Conservation (phyloP, 1,284 basidiomycete species). For the Ceratobasidium sp. region DNA sequence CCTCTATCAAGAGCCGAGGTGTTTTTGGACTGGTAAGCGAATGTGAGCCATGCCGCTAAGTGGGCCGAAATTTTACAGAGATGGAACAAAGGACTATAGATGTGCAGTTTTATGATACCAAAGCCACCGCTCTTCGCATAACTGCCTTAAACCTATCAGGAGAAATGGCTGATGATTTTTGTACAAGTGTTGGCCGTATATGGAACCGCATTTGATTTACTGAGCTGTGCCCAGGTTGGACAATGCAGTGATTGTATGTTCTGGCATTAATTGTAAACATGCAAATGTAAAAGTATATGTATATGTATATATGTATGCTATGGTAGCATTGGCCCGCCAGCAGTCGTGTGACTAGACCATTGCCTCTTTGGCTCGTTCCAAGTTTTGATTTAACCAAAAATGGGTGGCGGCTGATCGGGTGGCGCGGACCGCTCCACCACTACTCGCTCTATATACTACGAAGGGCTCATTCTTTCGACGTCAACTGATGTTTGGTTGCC, state of each 20-base stretch:
- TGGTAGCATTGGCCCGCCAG: too few relatives aligned
- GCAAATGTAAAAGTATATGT: too few relatives aligned
- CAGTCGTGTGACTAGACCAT: too few relatives aligned
- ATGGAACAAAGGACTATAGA: neutral
- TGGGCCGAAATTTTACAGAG: neutral
- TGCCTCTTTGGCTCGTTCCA: neutral
- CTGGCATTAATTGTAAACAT: too few relatives aligned
- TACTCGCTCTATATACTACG: neutral
- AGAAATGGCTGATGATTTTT: too few relatives aligned
- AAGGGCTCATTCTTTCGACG: neutral
- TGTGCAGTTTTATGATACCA: neutral
- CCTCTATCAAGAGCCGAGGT: too few relatives aligned
- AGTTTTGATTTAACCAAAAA: neutral
- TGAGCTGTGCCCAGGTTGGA: too few relatives aligned
- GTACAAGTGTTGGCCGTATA: too few relatives aligned
- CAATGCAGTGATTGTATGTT: too few relatives aligned
- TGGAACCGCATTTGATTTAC: too few relatives aligned
- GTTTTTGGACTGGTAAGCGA: neutral
- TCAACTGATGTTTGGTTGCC: neutral
- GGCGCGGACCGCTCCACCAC: slow-evolving; percentile 12
- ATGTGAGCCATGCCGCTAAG: neutral
- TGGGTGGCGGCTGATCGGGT: slow-evolving; percentile 3
- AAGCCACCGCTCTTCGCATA: neutral
- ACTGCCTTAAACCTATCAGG: too few relatives aligned
- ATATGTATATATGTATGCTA: too few relatives aligned